Base-by-base conservation (phyloP, 306 rosid species). In the Glycine soja region DNA sequence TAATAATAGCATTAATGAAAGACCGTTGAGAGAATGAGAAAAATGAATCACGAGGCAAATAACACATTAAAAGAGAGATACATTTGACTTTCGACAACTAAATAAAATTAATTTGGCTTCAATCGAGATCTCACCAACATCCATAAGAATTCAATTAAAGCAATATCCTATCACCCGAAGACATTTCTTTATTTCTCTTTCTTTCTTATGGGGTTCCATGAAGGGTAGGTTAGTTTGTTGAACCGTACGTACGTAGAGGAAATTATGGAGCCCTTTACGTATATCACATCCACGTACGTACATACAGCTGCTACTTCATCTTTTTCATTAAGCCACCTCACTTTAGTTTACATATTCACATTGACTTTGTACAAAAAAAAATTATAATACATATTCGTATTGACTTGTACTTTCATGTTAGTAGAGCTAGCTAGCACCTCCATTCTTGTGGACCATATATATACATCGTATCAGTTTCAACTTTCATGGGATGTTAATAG, bases 141-240 rank as follows among this genome's bases (percentile, higher is more conserved):
- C 8, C 45, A 24, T 18, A 4, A 34, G 57, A 67, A 67, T 11
- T 53, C 4, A 56, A 19, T 38, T 0, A 42, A 70, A 57, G 14
- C 13, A 56, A 10, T 10, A 46, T 7, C n/a, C 13, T 74, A 5
- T 30, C 7, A 7, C 10, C 18, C 10, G 2, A 52, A 73, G 43
- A 45, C 47, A 34, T 52, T 52, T 42, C 48, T 57, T 76, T 75
- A 57, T 10, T 15, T 56, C 1, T 56, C 15, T 7, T 10, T 54
- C 30, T 24, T 24, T 24, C 30, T 24, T 24, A 24, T 6, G 79
- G 86, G 75, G 59, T 70, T 46, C 34, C 67, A 15, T 77, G 45
- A 51, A 70, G 68, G 81, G 70, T 86, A 81, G 89, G 85, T 81
- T 74, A 24, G 85, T 81, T 85, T 79, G 91, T 72, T 86, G 81